Percentiles rank a stretch among this genome's conserved stretches.
phyloP scores from a whole-genome alignment of 768 basidiomycete genomes.

The Ramaria sp. region DNA sequence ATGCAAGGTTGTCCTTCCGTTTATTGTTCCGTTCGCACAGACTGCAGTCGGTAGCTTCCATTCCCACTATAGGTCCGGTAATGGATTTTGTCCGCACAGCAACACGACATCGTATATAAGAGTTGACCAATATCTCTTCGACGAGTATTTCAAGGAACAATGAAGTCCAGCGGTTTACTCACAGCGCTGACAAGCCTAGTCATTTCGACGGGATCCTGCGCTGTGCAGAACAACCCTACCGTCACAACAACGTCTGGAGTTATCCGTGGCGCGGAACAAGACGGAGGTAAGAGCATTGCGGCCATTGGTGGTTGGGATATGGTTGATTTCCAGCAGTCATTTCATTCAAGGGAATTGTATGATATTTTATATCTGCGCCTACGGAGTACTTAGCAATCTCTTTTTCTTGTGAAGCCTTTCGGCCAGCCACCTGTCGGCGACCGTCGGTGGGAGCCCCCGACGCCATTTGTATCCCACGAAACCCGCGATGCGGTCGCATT shows the following conservation, averaged over 20 bases:
- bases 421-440: slow-evolving; percentile 3
- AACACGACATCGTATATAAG: no score
- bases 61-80: no score
- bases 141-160: not conserved
- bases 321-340: no score
- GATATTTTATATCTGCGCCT: not conserved
- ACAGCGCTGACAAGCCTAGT: not conserved
- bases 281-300: slow-evolving; percentile 6
- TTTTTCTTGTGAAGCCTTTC: not conserved
- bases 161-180: not conserved
- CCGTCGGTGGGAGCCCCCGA: slow-evolving; percentile 8
- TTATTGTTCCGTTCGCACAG: no score
- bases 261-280: not conserved
- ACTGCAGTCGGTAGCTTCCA: no score
- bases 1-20: no score
- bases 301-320: no score
- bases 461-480: not conserved
- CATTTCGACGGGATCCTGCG: not conserved
- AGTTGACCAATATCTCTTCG: no score
- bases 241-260: slow-evolving; percentile 6
- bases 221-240: not conserved
- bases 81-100: no score
- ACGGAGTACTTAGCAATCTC: not conserved
- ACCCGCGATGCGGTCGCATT: not conserved
- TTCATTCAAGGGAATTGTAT: slow-evolving; percentile 8